Evolutionary conservation across 176 grass and related monocot species (phyloP), one percentile per base, ranked within the genome.

Genomic region (Carex pumila): DNA sequence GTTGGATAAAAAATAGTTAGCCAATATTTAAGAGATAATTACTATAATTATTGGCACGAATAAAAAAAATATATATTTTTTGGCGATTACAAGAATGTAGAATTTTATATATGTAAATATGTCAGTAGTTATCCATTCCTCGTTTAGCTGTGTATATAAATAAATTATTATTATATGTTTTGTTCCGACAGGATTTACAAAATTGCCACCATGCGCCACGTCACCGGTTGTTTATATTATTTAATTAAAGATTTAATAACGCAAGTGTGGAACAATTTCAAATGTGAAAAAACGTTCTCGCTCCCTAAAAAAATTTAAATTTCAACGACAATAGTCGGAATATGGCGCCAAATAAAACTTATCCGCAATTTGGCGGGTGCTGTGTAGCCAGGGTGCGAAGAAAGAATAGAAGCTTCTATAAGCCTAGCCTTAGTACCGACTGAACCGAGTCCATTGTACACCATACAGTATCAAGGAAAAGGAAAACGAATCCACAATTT

Each of bases 261-360:
- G 45, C 18, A 74, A 14, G 71, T 14, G 45, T 74, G 13, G 19
- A 74, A 21, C 61, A 65, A 65, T 11, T 49, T 12, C 18, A 72
- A 52, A 74, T 74, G 19, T 41, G 45, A 50, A 74, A 25, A 29
- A 70, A 50, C 22, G 61, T 21, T 47, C 3, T 12, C 19, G 71
- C 45, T 74, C 41, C n/a, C 25, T 52, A 74, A 12, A 74, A 74
- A 74, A 74, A 25, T 74, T 72, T 74, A 52, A 74, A 50, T 74
- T 53, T 49, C 9, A 6, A 52, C 71, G 45, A 45, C 19, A 74
- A 25, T 9, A 6, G 43, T 29, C 1, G 43, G 29, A 52, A 52
- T 74, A 12, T 74, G 71, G 71, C 71, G 71, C 71, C 45, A 74
- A 74, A 52, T 25, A 45, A 74, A 74, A 29, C 45, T 50, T 9